phyloP scores from a whole-genome alignment of 768 basidiomycete species.

The Holtermannia corniformis region DNA sequence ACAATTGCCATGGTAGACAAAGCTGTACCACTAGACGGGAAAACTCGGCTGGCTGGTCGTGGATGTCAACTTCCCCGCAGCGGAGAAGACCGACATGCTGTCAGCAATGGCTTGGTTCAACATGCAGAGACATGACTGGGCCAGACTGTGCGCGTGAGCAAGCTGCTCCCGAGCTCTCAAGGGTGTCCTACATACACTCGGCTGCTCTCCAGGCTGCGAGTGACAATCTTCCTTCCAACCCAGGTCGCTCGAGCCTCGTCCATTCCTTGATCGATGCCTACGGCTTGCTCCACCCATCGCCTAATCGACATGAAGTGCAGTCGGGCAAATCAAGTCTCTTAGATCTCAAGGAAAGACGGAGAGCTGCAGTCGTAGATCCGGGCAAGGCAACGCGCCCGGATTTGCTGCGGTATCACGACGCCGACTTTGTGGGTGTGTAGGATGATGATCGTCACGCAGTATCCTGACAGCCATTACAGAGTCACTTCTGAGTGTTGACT shows the following conservation, averaged over 20 bases:
- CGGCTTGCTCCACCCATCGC: slow-evolving; percentile 9
- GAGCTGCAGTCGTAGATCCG: slow-evolving; percentile 48
- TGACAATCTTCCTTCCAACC: slow-evolving; percentile 25
- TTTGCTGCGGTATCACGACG: slow-evolving; percentile 59
- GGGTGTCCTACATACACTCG: slow-evolving; percentile 23
- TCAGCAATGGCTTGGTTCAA: too few species aligned
- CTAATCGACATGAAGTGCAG: neutral
- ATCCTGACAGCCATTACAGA: slow-evolving; percentile 1
- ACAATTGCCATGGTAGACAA: slow-evolving; percentile 6
- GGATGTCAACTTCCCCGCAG: too few species aligned
- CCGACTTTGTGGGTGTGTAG: slow-evolving; percentile 59
- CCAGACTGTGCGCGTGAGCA: too few species aligned
- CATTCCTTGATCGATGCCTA: slow-evolving; percentile 22
- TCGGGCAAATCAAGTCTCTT: neutral
- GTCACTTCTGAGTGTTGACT: slow-evolving; percentile 1
- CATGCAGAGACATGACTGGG: too few species aligned
- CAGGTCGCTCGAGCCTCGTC: slow-evolving; percentile 29
- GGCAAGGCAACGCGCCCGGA: slow-evolving; percentile 51
- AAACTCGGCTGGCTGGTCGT: too few species aligned
- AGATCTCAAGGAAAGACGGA: neutral
- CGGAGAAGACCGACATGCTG: too few species aligned
- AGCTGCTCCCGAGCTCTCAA: too few species aligned
- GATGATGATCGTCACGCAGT: slow-evolving; percentile 43
- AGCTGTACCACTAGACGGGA: neutral
- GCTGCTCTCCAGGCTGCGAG: slow-evolving; percentile 12